Conservation (phyloP, 257 asterid species). For the Leonotis leonurus region DNA sequence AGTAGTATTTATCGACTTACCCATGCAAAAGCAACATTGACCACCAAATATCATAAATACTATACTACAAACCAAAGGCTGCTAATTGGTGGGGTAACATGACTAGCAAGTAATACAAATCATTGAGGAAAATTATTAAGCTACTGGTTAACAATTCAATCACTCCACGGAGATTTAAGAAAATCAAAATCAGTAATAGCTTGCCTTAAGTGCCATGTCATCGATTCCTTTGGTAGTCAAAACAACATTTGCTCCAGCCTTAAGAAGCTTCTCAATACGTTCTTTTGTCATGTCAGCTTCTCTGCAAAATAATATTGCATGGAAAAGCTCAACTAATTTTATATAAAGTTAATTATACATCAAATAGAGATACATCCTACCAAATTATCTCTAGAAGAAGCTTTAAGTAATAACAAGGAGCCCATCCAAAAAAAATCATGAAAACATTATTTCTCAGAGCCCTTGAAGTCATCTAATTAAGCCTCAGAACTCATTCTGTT, state of each 20-base stretch:
- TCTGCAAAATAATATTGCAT: conserved; percentile 33
- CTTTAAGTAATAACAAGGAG: background rate
- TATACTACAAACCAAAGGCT: background rate
- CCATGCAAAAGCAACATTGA: background rate
- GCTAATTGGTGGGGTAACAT: background rate
- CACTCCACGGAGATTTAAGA: background rate
- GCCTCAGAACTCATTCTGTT: background rate
- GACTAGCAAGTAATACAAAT: background rate
- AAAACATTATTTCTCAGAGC: background rate
- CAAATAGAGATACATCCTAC: background rate
- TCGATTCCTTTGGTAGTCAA: conserved; percentile 96
- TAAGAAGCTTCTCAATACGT: conserved; percentile 84
- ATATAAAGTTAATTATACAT: background rate
- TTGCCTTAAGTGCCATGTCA: conserved; percentile 98
- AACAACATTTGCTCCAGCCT: conserved; percentile 95
- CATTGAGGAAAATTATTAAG: background rate
- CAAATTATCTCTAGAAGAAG: background rate
- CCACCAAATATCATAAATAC: background rate
- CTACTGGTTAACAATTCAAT: background rate
- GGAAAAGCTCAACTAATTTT: background rate
- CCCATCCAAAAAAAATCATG: background rate
- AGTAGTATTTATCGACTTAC: background rate
- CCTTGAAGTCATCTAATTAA: background rate
- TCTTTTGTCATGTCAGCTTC: conserved; percentile 98
- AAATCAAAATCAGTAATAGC: background rate